phyloP scores from a whole-genome alignment of 495 filamentous ascomycete species.

The Xylaria cubensis region DNA sequence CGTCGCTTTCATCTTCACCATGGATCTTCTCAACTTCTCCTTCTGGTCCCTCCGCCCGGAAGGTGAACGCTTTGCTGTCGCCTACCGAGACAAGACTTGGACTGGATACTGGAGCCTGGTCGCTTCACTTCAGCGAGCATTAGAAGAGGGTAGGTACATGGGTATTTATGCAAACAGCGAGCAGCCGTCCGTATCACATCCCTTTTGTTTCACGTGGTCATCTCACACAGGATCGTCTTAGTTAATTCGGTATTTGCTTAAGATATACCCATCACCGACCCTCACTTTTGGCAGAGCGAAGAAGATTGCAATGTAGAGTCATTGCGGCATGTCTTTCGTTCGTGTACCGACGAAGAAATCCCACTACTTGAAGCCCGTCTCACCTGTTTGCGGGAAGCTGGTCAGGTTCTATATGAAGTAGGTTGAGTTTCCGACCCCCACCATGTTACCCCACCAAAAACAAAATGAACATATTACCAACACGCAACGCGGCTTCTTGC shows the following conservation, averaged over 20 bases:
- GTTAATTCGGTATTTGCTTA: slow-evolving; percentile 34
- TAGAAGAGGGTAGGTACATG: slow-evolving; percentile 79
- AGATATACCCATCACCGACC: slow-evolving; percentile 89
- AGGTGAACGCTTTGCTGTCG: slow-evolving; percentile 74
- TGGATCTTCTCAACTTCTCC: slow-evolving; percentile 95
- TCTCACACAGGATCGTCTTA: slow-evolving; percentile 23
- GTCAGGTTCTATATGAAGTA: slow-evolving; percentile 83
- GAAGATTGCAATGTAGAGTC: slow-evolving; percentile 76
- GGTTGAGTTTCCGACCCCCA: slow-evolving; percentile 37
- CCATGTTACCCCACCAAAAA: slow-evolving; percentile 27
- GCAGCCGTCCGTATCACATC: slow-evolving; percentile 25
- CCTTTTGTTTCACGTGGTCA: slow-evolving; percentile 13
- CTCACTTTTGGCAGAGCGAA: slow-evolving; percentile 85
- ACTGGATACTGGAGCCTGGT: slow-evolving; percentile 97
- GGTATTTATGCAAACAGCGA: slow-evolving; percentile 15
- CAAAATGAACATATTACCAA: slow-evolving; percentile 35
- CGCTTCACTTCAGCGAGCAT: slow-evolving; percentile 80
- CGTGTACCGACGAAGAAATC: slow-evolving; percentile 83
- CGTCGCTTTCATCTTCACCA: slow-evolving; percentile 91
- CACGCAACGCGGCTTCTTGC: slow-evolving; percentile 41
- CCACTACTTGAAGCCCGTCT: slow-evolving; percentile 82
- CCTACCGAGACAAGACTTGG: slow-evolving; percentile 81
- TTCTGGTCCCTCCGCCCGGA: slow-evolving; percentile 82
- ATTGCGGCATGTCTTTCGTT: slow-evolving; percentile 81
- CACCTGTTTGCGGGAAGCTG: slow-evolving; percentile 82